Evolutionary conservation across 495 filamentous ascomycete species (phyloP), one percentile per base, ranked within the genome.

Genomic region (Copromyces sp.): DNA sequence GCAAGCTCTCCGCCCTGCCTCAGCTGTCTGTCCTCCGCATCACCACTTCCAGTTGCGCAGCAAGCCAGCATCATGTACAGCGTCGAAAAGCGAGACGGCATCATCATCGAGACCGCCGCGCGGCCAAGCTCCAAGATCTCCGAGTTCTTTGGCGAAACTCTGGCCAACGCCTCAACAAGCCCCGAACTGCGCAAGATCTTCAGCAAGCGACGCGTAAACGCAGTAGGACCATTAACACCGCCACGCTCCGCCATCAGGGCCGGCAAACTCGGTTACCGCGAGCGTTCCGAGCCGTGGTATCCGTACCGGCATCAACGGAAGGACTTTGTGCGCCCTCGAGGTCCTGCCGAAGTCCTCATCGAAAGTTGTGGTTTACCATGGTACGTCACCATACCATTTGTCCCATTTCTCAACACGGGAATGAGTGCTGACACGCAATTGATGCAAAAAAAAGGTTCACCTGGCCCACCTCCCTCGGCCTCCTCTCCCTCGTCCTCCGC

Each of bases 81-180:
- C 53, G 29, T 35, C 4, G 29, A 61, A 35, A 61, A 61, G 38
- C 74, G 68, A 1, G 65, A 75, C 39, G 74, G 41, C 4, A 20
- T 74, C 59, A 74, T 74, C 53, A 16, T 77, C 65, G 40, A 71
- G 9, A 71, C 71, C 11, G 40, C 73, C 16, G 45, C 41, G 35
- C 39, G 70, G 29, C 75, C 72, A 72, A 78, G 77, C 72, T 71
- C 71, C 73, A 78, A 78, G 38, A 77, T 78, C 39, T 72, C 73
- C 72, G 75, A 78, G 17, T 78, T 78, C 73, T 78, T 78, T 59
- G 77, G 77, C 24, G 68, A 76, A 39, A 72, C 76, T 5, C 65
- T 61, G 24, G 32, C 6, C 14, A 61, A 35, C 29, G 53, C 3
- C 12, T 16, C 53, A 35, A 35, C 53, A 5, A 61, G 53, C 16